phyloP scores from a whole-genome alignment of 495 filamentous ascomycete species.

The Niebla homalea region DNA sequence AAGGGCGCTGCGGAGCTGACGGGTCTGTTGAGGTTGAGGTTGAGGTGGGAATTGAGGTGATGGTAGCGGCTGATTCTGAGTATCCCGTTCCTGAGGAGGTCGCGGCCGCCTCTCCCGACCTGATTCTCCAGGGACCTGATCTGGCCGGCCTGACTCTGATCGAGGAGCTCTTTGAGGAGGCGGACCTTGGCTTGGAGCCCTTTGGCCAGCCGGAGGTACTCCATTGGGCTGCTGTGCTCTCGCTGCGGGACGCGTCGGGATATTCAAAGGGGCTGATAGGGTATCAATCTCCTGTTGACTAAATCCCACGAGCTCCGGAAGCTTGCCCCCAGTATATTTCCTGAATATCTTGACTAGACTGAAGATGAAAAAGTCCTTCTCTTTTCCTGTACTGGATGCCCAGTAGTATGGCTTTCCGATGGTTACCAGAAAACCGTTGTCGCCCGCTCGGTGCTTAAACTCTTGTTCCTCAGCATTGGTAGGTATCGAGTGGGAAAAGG shows the following conservation, averaged over 20 bases:
- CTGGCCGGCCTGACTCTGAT: background rate
- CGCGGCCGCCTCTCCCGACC: constrained; percentile 10
- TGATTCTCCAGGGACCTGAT: background rate
- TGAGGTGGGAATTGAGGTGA: constrained; percentile 7
- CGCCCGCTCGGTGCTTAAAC: constrained; percentile 62
- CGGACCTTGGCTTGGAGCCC: constrained; percentile 8
- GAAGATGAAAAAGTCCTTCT: constrained; percentile 96
- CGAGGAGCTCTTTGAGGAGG: constrained; percentile 3
- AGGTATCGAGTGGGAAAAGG: constrained; percentile 46
- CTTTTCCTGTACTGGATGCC: constrained; percentile 80
- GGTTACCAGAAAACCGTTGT: constrained; percentile 74
- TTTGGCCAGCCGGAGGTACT: constrained; percentile 14
- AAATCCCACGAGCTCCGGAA: constrained; percentile 71
- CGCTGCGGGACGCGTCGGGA: background rate
- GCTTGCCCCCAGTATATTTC: constrained; percentile 83
- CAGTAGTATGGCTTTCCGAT: constrained; percentile 94
- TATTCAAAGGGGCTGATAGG: constrained; percentile 29
- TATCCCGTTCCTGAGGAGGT: constrained; percentile 29
- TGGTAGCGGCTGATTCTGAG: constrained; percentile 4
- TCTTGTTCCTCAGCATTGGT: constrained; percentile 44
- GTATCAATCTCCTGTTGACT: constrained; percentile 62
- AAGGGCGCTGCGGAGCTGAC: constrained; percentile 9
- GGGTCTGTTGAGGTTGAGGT: constrained; percentile 6
- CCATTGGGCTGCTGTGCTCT: constrained; percentile 3
- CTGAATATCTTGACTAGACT: constrained; percentile 88